Evolutionary conservation across 2,329 filamentous ascomycete species (phyloP), one percentile per base, ranked within the genome.

Genomic region (Ophiostoma fasciatum): DNA sequence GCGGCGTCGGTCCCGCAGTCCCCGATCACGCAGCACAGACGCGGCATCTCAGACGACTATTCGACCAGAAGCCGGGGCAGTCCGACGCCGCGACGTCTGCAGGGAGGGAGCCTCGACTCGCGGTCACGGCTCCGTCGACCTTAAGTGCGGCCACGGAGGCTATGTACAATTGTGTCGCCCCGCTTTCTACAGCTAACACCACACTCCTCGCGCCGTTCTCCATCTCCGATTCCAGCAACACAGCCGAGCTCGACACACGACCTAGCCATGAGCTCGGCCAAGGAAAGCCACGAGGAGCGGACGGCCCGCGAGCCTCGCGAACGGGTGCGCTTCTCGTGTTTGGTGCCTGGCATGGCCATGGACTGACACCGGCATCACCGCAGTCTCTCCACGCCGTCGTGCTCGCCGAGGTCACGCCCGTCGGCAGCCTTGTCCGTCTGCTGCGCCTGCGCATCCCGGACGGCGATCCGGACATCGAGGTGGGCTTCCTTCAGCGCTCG

Each of bases 221-320:
- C n/a, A n/a, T n/a, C n/a, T n/a, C n/a, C n/a, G n/a, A n/a, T n/a
- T n/a, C n/a, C n/a, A n/a, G n/a, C n/a, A n/a, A n/a, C n/a, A n/a
- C n/a, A n/a, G n/a, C n/a, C n/a, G n/a, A n/a, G n/a, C n/a, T n/a
- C n/a, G n/a, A n/a, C n/a, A n/a, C n/a, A n/a, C n/a, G n/a, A n/a
- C n/a, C n/a, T n/a, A 14, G 20, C 26, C 28, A 41, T 32, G 19
- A 29, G 22, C 25, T 26, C 35, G 18, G 42, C 28, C 13, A 60
- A 57, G 45, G 48, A 49, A 18, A 57, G 55, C 42, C 82, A 90
- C 49, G 61, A 79, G 40, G 71, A 84, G 45, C 70, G 82, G 36
- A 92, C 84, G 10, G 77, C 79, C 4, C 57, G 67, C 27, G 79
- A 90, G 51, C 81, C 78, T 28, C 74, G 84, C 39, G 72, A 80